Base-by-base conservation (phyloP, 176 grass and related monocot species). In the Aegilops sharonensis region DNA sequence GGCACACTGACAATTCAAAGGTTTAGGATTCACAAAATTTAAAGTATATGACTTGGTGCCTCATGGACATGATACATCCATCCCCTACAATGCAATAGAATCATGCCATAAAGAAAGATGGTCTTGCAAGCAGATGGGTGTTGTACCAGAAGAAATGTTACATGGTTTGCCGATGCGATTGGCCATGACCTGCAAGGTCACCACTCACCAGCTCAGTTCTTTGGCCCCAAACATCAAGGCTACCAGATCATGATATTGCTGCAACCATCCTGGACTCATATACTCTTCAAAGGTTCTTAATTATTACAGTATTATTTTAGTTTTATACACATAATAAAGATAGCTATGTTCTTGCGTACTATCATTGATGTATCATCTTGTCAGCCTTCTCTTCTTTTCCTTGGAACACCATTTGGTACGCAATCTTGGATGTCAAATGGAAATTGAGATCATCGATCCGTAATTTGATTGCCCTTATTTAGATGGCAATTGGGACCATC, bases 21-120 rank as follows among this genome's bases (percentile, higher is more conserved):
- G 62, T 81, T 84, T 85, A 88, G 89, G 81, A 77, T 81, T 62
- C 61, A 70, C 73, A 77, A 81, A 71, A 71, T 54, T 76, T 81
- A 10, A 77, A 62, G 78, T 77, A 48, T 85, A 48, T 77, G 75
- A 80, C 57, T 45, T 64, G 21, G 29, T 78, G 77, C 67, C 75
- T 24, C 67, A 11, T 74, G 74, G 72, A 57, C 75, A 80, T 68
- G 74, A 48, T 66, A 74, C 75, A 84, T 87, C 69, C 43, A 73
- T 66, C 82, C 52, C 35, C 77, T 40, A 21, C 80, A 32, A 81
- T 81, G 85, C 36, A 24, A 68, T 24, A 80, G 29, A 61, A 50
- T 71, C 89, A 85, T 71, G 14, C 13, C 78, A 85, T 68, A 59
- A 21, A 18, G 15, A 88, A n/a, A 54, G 78, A 7, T 77, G 37